Evolutionary conservation across 345 rosid species (phyloP).

Genomic region (Ailanthus altissimus): DNA sequence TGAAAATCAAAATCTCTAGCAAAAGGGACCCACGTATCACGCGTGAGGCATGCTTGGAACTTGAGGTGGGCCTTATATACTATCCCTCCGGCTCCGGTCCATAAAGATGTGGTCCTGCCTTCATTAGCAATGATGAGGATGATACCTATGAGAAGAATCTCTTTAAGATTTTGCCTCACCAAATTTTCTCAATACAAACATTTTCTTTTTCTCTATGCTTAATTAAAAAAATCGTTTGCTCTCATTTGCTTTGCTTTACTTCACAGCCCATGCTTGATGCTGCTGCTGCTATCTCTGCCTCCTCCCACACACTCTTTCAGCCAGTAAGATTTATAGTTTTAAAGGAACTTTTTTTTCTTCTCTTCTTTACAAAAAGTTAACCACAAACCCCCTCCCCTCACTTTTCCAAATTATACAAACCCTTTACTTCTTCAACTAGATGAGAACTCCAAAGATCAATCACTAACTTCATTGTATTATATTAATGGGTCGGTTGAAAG

Average conservation of each 20-base stretch:
- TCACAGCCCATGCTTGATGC: constrained; percentile 29
- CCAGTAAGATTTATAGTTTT: constrained; percentile 23
- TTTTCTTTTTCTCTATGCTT: not conserved
- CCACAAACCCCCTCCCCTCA: not conserved
- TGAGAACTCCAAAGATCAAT: constrained; percentile 7
- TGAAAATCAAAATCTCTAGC: not conserved
- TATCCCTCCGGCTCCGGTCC: not conserved
- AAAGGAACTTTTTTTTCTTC: constrained; percentile 16
- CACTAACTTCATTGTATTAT: not conserved
- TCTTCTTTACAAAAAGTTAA: constrained; percentile 36
- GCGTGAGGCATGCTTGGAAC: constrained; percentile 33
- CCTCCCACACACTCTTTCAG: constrained; percentile 9
- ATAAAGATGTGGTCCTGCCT: constrained; percentile 31
- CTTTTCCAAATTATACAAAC: not conserved
- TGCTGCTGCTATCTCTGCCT: not conserved
- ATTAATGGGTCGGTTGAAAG: constrained; percentile 12
- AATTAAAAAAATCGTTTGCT: not conserved
- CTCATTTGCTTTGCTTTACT: constrained; percentile 23
- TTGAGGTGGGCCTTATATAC: not conserved
- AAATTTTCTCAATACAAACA: not conserved
- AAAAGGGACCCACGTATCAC: constrained; percentile 25
- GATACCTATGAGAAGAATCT: constrained; percentile 27
- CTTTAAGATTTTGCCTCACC: not conserved
- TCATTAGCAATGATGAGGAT: constrained; percentile 26
- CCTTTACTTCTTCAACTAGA: not conserved